A percentile compares a stretch with the other conserved stretches of the same genome.
phyloP scores from a whole-genome alignment of 345 rosid species.

The Gynandropsis gynandra region DNA sequence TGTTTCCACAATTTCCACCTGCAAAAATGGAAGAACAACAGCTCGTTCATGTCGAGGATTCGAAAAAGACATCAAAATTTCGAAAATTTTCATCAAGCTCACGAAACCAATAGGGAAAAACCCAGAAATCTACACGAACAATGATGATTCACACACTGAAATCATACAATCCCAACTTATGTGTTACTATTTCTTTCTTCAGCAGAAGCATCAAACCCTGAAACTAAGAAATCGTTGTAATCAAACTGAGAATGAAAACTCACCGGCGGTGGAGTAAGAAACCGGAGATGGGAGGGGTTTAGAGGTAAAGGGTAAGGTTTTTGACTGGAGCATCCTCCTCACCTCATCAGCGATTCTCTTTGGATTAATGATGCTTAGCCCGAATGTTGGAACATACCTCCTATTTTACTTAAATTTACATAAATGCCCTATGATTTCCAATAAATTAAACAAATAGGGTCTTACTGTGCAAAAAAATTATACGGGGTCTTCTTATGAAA shows the following conservation, averaged over 20 bases:
- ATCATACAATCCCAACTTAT: not conserved
- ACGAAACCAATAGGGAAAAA: not conserved
- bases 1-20: conserved; percentile 16
- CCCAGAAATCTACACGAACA: not conserved
- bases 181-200: not conserved
- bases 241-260: conserved; percentile 12
- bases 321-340: conserved; percentile 7
- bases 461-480: too few species aligned
- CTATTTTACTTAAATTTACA: not conserved
- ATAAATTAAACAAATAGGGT: too few species aligned
- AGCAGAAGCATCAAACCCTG: not conserved
- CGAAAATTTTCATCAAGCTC: conserved; percentile 2
- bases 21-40: conserved; percentile 3
- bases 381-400: conserved; percentile 2
- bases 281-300: conserved; percentile 28
- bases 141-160: conserved; percentile 1
- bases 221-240: not conserved
- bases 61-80: not conserved
- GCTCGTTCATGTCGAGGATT: not conserved
- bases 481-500: too few species aligned
- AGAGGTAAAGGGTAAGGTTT: conserved; percentile 26
- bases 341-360: not conserved
- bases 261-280: conserved; percentile 17
- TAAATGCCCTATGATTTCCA: too few species aligned
- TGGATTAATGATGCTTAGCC: conserved; percentile 19